A percentile compares a stretch with the other conserved stretches of the same genome.
Conservation (phyloP, 441 rosid species). For the Jatropha multifida region DNA sequence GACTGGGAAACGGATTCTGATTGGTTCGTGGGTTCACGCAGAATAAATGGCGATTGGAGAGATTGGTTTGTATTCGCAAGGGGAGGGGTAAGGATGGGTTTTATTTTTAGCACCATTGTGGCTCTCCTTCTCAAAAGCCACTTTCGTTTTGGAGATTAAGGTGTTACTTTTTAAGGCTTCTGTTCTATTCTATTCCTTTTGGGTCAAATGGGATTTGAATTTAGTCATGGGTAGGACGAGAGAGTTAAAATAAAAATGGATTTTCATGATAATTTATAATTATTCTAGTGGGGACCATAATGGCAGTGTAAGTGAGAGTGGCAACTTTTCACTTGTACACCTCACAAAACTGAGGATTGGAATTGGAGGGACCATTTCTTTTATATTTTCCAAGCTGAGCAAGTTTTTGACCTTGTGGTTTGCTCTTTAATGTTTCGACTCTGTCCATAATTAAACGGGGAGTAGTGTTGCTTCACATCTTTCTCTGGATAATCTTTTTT, state of each 20-base stretch:
- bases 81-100: no score
- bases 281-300: slow-evolving; percentile 13
- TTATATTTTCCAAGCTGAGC: not conserved
- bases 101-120: not conserved
- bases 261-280: not conserved
- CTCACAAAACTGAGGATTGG: not conserved
- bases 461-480: no score
- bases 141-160: slow-evolving; percentile 2
- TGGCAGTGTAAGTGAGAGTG: not conserved
- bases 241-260: not conserved
- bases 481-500: no score
- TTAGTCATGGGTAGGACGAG: not conserved
- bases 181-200: slow-evolving; percentile 6
- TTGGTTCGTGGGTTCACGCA: slow-evolving; percentile 9
- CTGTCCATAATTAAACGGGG: not conserved
- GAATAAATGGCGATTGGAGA: not conserved
- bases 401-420: not conserved
- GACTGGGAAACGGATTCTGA: not conserved
- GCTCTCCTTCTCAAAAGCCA: slow-evolving; percentile 2
- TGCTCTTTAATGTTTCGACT: not conserved
- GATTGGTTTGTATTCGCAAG: not conserved
- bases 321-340: not conserved
- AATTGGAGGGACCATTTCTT: not conserved
- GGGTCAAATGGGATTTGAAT: slow-evolving; percentile 10
- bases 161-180: not conserved